Evolutionary conservation across 2,329 filamentous ascomycete genomes (phyloP), one percentile per base, ranked within the genome.

Genomic region (Juglanconis sp.): DNA sequence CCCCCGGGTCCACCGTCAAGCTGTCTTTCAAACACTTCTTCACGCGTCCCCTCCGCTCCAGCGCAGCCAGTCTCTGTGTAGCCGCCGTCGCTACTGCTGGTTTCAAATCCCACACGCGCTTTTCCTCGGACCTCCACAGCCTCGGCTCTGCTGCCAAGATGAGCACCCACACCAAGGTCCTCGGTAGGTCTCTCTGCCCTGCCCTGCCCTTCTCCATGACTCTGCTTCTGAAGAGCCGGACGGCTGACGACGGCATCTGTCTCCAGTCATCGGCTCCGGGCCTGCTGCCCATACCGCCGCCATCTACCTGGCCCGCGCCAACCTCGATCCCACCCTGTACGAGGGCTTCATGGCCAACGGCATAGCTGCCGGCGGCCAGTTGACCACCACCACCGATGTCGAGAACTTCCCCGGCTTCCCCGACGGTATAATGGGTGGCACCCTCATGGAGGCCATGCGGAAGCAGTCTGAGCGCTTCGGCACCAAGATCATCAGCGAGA

Each of bases 391-490:
- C 58, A 98, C 96, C 70, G 96, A 99, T 68, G 87, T 99, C 62
- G 95, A 99, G 82, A 99, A 99, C 84, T 99, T 89, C 78, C 95
- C 95, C 32, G 95, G 95, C 52, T 99, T 98, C 80, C 90, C 91
- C 70, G 85, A 91, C 69, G 90, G 89, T 65, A 92, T 99, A 74
- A 90, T 92, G 77, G 95, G 95, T 67, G 78, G 84, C 59, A 89
- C 92, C 71, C 81, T 99, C 67, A 99, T 99, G 95, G 94, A 97
- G 68, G 86, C 88, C 75, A 98, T 99, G 94, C 89, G 90, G 76
- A 86, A 84, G 63, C 95, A 99, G 78, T 96, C 92, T 61, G 86
- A 89, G 76, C 88, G 88, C 63, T 98, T 96, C 77, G 96, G 95
- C 72, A 97, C 96, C 64, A 82, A 92, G 71, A 92, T 99, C 77